Percentiles rank a stretch among this genome's conserved stretches.
Conservation (phyloP, 2,329 filamentous ascomycete genomes). For the Arthrobotrys megalospora region DNA sequence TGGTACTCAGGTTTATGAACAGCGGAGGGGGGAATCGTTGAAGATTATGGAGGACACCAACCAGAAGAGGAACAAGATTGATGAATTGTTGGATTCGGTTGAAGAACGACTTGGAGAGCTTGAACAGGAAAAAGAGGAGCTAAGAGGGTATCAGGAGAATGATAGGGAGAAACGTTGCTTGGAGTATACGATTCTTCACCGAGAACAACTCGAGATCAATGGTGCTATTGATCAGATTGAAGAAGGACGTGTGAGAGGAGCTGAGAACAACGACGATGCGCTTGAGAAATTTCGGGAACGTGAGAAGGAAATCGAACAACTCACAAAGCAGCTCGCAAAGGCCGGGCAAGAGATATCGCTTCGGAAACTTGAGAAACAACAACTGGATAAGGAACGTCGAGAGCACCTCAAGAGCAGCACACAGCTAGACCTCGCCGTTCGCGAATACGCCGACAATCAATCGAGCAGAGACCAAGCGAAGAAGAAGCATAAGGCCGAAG, state of each 20-base stretch:
- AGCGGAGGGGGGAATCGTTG: slow-evolving; percentile 87
- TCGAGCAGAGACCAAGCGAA: slow-evolving; percentile 81
- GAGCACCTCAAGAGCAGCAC: slow-evolving; percentile 85
- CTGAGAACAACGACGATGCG: slow-evolving; percentile 86
- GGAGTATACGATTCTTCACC: slow-evolving; percentile 93
- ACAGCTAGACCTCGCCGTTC: slow-evolving; percentile 87
- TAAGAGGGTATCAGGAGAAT: slow-evolving; percentile 93
- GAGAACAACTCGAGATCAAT: slow-evolving; percentile 85
- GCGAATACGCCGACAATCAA: slow-evolving; percentile 85
- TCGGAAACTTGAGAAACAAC: slow-evolving; percentile 84
- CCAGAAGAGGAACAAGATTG: slow-evolving; percentile 94
- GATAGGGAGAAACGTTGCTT: slow-evolving; percentile 91
- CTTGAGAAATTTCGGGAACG: slow-evolving; percentile 81
- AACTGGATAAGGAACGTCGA: slow-evolving; percentile 90
- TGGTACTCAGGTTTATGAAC: slow-evolving; percentile 96
- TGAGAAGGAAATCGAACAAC: slow-evolving; percentile 80
- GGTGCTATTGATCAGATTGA: slow-evolving; percentile 86
- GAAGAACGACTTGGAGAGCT: slow-evolving; percentile 89
- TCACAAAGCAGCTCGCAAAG: slow-evolving; percentile 84
- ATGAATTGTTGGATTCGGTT: slow-evolving; percentile 91
- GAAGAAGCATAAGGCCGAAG: slow-evolving; percentile 78
- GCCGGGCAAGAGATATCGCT: slow-evolving; percentile 87
- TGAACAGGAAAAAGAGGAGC: slow-evolving; percentile 96
- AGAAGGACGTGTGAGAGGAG: slow-evolving; percentile 82
- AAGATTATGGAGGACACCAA: slow-evolving; percentile 98